Conservation (phyloP, 208 protist species). For the Trypanosoma cruzi region DNA sequence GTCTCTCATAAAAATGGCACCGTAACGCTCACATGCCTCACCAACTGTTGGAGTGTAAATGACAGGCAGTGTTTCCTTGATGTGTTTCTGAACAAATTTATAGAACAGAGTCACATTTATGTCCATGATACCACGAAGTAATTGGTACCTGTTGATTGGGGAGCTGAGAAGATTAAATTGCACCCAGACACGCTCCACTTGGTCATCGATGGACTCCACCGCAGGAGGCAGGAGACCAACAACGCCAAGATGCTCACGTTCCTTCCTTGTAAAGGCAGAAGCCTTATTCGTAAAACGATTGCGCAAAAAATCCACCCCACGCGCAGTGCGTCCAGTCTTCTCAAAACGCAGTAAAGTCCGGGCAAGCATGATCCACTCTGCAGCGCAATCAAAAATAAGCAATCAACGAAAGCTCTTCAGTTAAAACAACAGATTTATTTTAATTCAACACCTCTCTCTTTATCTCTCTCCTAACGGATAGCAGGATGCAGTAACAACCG, state of each 20-base stretch:
- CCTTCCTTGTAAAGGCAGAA: constrained; percentile 56
- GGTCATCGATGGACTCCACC: constrained; percentile 51
- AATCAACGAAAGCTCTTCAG: no score
- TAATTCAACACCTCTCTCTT: no score
- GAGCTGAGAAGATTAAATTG: constrained; percentile 39
- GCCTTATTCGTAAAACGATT: constrained; percentile 68
- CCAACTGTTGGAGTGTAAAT: constrained; percentile 85
- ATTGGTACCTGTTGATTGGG: constrained; percentile 52
- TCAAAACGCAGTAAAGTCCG: constrained; percentile 31
- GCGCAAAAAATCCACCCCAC: constrained; percentile 64
- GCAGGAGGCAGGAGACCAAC: constrained; percentile 53
- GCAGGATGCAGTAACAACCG: no score
- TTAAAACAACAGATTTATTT: no score
- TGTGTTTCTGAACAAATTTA: constrained; percentile 37
- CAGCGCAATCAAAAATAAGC: no score
- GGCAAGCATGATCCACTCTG: constrained; percentile 36
- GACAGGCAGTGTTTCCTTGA: constrained; percentile 50
- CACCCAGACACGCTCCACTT: constrained; percentile 45
- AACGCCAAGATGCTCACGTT: constrained; percentile 58
- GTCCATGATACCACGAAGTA: constrained; percentile 47
- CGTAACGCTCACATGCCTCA: constrained; percentile 84
- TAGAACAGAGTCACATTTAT: constrained; percentile 58
- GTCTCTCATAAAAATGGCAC: constrained; percentile 50
- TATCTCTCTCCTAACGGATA: no score
- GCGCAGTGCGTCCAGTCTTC: constrained; percentile 21